Conservation (phyloP, 2,329 filamentous ascomycete species). For the Aspergillus niger region DNA sequence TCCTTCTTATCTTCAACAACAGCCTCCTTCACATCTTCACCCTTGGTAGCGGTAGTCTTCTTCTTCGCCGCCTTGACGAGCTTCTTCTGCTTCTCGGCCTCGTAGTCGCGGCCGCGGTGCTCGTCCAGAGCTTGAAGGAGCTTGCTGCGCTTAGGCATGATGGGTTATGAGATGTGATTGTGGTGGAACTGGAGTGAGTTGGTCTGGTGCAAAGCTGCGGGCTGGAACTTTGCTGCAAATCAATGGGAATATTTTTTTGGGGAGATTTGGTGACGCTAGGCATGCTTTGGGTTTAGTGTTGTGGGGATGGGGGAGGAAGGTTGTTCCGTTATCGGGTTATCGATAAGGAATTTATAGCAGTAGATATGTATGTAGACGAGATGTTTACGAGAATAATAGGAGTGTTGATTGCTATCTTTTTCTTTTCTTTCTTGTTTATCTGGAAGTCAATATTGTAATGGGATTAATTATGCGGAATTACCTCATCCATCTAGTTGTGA, state of each 20-base stretch:
- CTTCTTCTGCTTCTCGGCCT: conserved; percentile 76
- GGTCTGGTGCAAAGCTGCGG: neutral
- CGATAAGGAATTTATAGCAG: no score
- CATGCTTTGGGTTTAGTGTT: neutral
- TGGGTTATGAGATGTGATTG: conserved; percentile 11
- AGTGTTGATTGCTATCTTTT: no score
- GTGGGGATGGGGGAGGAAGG: neutral
- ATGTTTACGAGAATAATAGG: no score
- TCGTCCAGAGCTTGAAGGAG: conserved; percentile 61
- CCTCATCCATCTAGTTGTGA: no score
- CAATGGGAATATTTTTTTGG: conserved; percentile 39
- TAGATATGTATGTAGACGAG: no score
- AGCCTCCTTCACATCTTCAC: conserved; percentile 2
- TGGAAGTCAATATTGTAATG: no score
- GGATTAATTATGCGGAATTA: no score
- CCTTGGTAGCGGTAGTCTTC: neutral
- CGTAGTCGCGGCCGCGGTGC: conserved; percentile 66
- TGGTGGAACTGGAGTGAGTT: neutral
- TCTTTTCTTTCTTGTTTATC: no score
- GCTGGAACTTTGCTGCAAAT: conserved; percentile 17
- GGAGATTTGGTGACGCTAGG: conserved; percentile 12
- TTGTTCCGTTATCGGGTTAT: neutral
- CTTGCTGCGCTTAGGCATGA: conserved; percentile 58
- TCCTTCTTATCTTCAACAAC: neutral
- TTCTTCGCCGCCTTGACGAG: conserved; percentile 52